Base-by-base conservation (phyloP, 768 basidiomycete species). In the Lentinula raphanica region DNA sequence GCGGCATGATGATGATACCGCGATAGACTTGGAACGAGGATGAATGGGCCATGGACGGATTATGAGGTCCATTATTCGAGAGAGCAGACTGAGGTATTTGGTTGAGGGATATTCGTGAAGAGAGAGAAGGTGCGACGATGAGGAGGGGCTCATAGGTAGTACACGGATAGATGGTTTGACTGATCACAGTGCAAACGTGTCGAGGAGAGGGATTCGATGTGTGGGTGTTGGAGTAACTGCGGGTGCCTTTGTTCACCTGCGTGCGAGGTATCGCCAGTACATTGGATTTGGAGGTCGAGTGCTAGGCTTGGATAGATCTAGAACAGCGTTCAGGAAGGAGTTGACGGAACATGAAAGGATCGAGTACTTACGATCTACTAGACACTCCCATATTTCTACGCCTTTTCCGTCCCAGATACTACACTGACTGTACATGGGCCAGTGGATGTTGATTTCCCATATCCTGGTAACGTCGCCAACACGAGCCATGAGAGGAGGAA, bases 351-450 rank as follows among this genome's bases (percentile, higher is more conserved):
- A n/a, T 40, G 19, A n/a, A 42, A 56, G 31, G 57, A 38, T 27
- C 53, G 61, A 36, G 53, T 49, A 79, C 85, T 71, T 70, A 89
- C 88, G 88, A 64, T 82, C 79, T 69, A 76, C 71, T 55, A 88
- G 74, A 67, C 88, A 90, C 65, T 90, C 87, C 87, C 87, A 90
- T 56, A 90, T 79, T 57, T 88, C 85, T 40, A 90, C 88, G 27
- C 85, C 82, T 39, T 82, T 80, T 54, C 81, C 71, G 70, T 89
- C 84, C 87, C 87, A 90, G 13, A 85, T 77, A 56, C 83, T 83
- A 68, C 88, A 89, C 66, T 90, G 88, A 59, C 82, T 81, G 67
- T 81, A 78, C 44, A 84, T 62, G 23, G 76, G 64, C 87, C 87
- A 90, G 68, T 84, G 74, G 40, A 85, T 74, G 67, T 86, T 84